Percentiles rank a stretch among this genome's conserved stretches.
These are phyloP conservation scores for Hanseniaspora opuntiae DNA, from an alignment of 805 yeast genomes.

Conservation along the genomic window DNA sequence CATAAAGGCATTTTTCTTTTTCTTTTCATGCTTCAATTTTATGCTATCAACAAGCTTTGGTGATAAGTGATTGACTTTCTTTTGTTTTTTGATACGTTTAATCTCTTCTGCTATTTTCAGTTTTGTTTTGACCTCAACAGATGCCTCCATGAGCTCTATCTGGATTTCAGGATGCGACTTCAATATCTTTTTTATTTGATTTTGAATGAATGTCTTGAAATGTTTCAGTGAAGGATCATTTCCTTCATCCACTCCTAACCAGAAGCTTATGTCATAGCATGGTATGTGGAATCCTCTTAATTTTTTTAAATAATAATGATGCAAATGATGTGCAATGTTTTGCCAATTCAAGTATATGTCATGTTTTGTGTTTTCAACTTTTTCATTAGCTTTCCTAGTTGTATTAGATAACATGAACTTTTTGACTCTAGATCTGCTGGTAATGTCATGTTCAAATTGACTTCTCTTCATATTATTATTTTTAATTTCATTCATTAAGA, in stretches of 20 bases:
- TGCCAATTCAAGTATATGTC: conserved; percentile 9
- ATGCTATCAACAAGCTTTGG: neutral
- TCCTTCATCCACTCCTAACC: conserved; percentile 6
- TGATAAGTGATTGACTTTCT: neutral
- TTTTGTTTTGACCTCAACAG: conserved; percentile 3
- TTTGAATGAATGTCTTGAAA: neutral
- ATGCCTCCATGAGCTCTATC: conserved; percentile 5
- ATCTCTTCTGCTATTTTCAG: conserved; percentile 2
- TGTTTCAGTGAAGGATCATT: neutral
- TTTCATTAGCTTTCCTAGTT: neutral
- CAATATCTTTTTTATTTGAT: neutral
- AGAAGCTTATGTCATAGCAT: conserved; percentile 4
- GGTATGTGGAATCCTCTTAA: conserved; percentile 1
- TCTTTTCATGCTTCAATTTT: neutral
- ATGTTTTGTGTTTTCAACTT: neutral
- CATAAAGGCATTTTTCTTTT: neutral
- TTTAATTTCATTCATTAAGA: neutral
- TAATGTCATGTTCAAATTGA: neutral
- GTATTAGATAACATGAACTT: neutral
- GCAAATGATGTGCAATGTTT: conserved; percentile 7
- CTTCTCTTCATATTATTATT: neutral
- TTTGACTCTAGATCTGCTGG: neutral
- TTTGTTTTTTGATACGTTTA: neutral
- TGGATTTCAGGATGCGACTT: conserved; percentile 2
- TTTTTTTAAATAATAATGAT: neutral